Evolutionary conservation across 1,284 basidiomycete genomes (phyloP).

Genomic region (Sporisorium scitamineum): DNA sequence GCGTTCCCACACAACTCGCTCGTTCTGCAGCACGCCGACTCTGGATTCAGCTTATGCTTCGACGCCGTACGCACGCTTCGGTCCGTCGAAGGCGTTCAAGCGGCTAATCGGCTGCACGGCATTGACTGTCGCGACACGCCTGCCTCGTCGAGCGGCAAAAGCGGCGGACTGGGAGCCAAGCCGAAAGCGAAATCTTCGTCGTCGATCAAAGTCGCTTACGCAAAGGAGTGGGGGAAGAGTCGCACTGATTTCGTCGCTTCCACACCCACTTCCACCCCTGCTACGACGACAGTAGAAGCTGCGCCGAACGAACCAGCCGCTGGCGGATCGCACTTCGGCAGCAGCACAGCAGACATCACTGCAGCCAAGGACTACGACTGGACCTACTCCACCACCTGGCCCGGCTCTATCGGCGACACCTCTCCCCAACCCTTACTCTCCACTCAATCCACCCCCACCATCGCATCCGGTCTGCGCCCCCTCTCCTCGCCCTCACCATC

Average conservation of each 20-base stretch:
- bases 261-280: neutral
- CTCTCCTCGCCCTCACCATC: neutral
- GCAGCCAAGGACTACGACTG: constrained; percentile 80
- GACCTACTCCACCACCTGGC: constrained; percentile 93
- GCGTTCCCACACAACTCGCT: constrained; percentile 90
- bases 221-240: constrained; percentile 91
- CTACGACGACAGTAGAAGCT: neutral
- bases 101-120: constrained; percentile 77
- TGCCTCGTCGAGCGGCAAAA: neutral
- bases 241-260: constrained; percentile 73
- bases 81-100: constrained; percentile 75
- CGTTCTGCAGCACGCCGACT: constrained; percentile 73
- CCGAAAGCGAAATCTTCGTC: constrained; percentile 33
- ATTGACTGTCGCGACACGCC: constrained; percentile 40
- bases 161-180: constrained; percentile 31
- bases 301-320: neutral
- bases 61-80: constrained; percentile 79
- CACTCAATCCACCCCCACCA: neutral
- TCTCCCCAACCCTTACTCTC: constrained; percentile 24
- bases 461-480: neutral
- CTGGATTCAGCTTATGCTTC: constrained; percentile 79
- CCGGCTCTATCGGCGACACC: constrained; percentile 73
- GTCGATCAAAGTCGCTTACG: constrained; percentile 91
- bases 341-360: constrained; percentile 43
- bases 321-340: constrained; percentile 47